Percentiles rank a stretch among this genome's conserved stretches.
These are phyloP conservation scores for Debaryomyces subglobosus DNA, from an alignment of 1,139 yeast genomes.

Conservation along the genomic window DNA sequence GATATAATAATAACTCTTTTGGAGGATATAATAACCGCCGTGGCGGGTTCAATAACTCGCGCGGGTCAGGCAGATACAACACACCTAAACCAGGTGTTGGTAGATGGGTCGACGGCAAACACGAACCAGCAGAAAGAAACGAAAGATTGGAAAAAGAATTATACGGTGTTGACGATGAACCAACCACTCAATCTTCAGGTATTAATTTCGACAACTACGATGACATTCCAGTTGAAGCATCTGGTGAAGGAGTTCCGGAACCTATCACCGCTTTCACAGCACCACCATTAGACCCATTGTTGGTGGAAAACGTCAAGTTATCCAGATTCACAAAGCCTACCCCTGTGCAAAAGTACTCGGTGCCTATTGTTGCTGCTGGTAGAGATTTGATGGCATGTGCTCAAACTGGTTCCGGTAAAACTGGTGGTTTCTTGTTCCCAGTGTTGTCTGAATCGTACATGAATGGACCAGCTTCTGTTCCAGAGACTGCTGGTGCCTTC, in stretches of 20 bases:
- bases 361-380: constrained; percentile 93
- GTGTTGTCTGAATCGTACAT: constrained; percentile 89
- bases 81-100: constrained; percentile 57
- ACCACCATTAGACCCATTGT: constrained; percentile 88
- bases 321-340: constrained; percentile 96
- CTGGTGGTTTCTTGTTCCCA: constrained; percentile 99
- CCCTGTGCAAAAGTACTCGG: constrained; percentile 98
- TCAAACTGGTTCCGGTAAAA: constrained; percentile 98
- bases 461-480: constrained; percentile 79
- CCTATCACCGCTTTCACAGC: constrained; percentile 85
- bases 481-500: constrained; percentile 59
- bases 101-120: constrained; percentile 85
- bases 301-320: constrained; percentile 82
- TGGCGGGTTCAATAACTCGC: constrained; percentile 29
- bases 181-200: constrained; percentile 88
- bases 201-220: constrained; percentile 98
- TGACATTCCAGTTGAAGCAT: constrained; percentile 97
- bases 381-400: constrained; percentile 97
- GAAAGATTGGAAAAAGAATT: constrained; percentile 75
- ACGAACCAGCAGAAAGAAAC: constrained; percentile 78
- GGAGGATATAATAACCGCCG: constrained; percentile 26
- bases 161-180: constrained; percentile 86
- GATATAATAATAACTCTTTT: constrained; percentile 17
- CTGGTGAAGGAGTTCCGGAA: constrained; percentile 95
- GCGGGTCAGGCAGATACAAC: constrained; percentile 30